Percentiles rank a stretch among this genome's conserved stretches.
These are phyloP conservation scores for Zelopaecilomyces penicillatus DNA, from an alignment of 2,329 filamentous ascomycete species.

Conservation along the genomic window DNA sequence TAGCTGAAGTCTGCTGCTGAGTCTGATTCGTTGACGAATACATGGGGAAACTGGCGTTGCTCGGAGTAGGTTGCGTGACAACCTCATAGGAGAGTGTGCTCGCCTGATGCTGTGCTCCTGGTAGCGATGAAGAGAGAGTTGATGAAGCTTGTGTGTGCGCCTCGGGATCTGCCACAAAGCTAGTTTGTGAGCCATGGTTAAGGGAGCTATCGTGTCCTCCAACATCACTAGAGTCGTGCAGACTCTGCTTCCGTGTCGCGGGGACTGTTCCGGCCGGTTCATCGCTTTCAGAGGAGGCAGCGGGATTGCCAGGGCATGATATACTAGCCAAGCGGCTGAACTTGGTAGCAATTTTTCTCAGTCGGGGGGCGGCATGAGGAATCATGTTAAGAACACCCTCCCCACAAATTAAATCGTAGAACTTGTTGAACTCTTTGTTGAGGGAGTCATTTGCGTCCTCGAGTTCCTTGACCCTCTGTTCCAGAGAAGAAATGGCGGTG, in stretches of 20 bases:
- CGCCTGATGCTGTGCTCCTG: constrained; percentile 3
- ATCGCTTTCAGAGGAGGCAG: constrained; percentile 8
- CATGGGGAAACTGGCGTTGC: constrained; percentile 47
- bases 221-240: background rate
- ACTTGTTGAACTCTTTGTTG: constrained; percentile 59
- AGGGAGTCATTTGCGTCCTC: constrained; percentile 63
- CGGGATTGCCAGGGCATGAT: constrained; percentile 26
- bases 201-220: background rate
- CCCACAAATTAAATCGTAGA: constrained; percentile 54
- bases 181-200: background rate
- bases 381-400: constrained; percentile 50
- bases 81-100: constrained; percentile 33
- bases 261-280: constrained; percentile 1
- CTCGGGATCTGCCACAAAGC: constrained; percentile 1
- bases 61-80: constrained; percentile 40
- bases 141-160: background rate
- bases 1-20: constrained; percentile 9
- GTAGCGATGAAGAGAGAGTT: background rate
- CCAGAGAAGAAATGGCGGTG: constrained; percentile 64
- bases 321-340: constrained; percentile 49
- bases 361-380: constrained; percentile 47
- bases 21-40: constrained; percentile 16
- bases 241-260: background rate
- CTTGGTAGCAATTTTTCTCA: constrained; percentile 48
- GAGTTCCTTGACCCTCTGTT: constrained; percentile 61